These are phyloP conservation scores for Gautieria morchelliformis DNA, from an alignment of 768 basidiomycete genomes.

Conservation along the genomic window DNA sequence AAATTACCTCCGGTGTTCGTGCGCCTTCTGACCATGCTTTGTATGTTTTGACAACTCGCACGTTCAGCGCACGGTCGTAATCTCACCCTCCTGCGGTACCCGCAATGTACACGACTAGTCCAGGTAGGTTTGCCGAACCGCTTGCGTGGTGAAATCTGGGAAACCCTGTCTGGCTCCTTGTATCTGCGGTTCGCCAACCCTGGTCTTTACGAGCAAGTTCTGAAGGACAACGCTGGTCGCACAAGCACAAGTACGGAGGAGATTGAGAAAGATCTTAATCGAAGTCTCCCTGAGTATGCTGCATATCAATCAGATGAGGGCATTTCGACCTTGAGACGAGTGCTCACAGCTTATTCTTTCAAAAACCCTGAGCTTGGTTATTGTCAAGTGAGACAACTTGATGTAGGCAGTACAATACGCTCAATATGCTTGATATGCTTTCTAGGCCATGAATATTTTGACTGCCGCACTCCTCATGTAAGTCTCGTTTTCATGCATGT, in stretches of 20 bases:
- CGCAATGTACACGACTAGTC: constrained; percentile 92
- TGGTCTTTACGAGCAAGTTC: constrained; percentile 65
- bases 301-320: constrained; percentile 91
- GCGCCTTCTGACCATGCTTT: neutral
- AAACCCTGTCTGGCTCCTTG: constrained; percentile 88
- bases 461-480: constrained; percentile 92
- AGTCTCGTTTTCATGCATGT: constrained; percentile 14
- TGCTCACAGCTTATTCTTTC: constrained; percentile 92
- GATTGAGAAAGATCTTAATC: constrained; percentile 96
- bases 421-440: neutral
- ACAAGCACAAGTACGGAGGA: constrained; percentile 90
- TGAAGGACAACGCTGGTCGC: constrained; percentile 69
- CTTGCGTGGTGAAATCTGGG: constrained; percentile 96
- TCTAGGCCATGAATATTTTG: constrained; percentile 92
- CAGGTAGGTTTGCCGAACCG: constrained; percentile 95
- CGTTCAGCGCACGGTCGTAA: constrained; percentile 80
- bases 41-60: constrained; percentile 4
- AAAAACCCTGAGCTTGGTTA: constrained; percentile 92
- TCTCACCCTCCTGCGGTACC: constrained; percentile 91
- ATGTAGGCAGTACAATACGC: neutral
- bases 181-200: constrained; percentile 84
- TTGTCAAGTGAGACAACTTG: constrained; percentile 56
- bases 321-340: constrained; percentile 73
- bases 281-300: constrained; percentile 93
- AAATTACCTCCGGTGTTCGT: constrained; percentile 68